These are phyloP conservation scores for Rhodofomes roseus DNA, from an alignment of 1,284 basidiomycete genomes.

Conservation along the genomic window DNA sequence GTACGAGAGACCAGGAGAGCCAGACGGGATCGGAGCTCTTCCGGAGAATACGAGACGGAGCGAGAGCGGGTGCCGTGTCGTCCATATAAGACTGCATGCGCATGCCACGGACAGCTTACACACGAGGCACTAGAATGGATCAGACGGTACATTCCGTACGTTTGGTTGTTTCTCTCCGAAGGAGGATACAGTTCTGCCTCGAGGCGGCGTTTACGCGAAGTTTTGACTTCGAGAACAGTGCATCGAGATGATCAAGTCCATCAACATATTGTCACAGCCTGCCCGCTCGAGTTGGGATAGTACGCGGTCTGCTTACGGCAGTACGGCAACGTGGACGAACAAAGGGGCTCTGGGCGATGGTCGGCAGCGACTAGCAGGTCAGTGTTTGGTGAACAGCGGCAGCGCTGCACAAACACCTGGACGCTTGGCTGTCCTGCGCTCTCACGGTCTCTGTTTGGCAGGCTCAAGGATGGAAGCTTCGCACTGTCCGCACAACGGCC, in stretches of 20 bases:
- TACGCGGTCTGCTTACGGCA: slow-evolving; percentile 12
- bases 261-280: slow-evolving; percentile 13
- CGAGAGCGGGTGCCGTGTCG: slow-evolving; percentile 1
- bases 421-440: not conserved
- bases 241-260: slow-evolving; percentile 5
- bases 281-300: slow-evolving; percentile 11
- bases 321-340: not conserved
- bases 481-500: not conserved
- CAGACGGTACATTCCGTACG: slow-evolving; percentile 4
- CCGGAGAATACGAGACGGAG: slow-evolving; percentile 2
- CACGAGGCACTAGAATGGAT: slow-evolving; percentile 10
- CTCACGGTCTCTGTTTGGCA: not conserved
- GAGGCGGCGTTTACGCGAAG: slow-evolving; percentile 19
- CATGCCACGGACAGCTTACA: slow-evolving; percentile 3
- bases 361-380: not conserved
- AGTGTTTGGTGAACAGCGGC: not conserved
- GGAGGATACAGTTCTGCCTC: slow-evolving; percentile 14
- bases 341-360: not conserved
- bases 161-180: slow-evolving; percentile 11
- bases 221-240: slow-evolving; percentile 6
- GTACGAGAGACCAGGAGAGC: not conserved
- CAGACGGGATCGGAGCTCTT: slow-evolving; percentile 1
- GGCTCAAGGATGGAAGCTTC: not conserved
- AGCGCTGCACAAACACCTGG: not conserved
- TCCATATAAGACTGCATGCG: slow-evolving; percentile 6